These are phyloP conservation scores for Phyllosticta paracitricarpa DNA, from an alignment of 2,329 filamentous ascomycete genomes.

Conservation along the genomic window DNA sequence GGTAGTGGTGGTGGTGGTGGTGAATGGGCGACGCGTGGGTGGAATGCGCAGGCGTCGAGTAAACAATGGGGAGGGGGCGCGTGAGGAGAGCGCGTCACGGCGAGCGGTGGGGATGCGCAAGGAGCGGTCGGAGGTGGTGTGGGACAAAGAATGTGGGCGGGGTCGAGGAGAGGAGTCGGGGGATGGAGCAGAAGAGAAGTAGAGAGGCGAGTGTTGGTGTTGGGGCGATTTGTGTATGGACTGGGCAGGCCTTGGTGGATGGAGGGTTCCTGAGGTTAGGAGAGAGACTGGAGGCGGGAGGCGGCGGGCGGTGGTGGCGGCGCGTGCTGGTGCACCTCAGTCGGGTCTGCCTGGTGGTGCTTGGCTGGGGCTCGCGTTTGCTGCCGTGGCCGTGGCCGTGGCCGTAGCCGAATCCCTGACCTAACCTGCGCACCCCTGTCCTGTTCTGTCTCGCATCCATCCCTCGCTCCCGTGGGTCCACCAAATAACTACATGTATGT, in stretches of 20 bases:
- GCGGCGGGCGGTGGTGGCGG: not conserved
- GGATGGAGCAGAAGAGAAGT: not conserved
- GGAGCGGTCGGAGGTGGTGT: not conserved
- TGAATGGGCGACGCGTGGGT: constrained; percentile 3
- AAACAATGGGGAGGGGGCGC: constrained; percentile 11
- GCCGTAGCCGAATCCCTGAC: constrained; percentile 1
- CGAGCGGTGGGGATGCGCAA: not conserved
- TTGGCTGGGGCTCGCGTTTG: constrained; percentile 5
- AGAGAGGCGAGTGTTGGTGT: not conserved
- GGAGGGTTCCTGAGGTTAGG: not conserved
- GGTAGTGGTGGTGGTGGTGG: constrained; percentile 6
- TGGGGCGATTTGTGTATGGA: not conserved
- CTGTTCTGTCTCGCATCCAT: not conserved
- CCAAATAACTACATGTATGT: not conserved
- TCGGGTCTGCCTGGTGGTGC: not conserved
- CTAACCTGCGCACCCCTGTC: not conserved
- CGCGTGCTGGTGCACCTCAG: not conserved
- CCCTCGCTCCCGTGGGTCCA: constrained; percentile 4
- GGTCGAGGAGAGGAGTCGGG: not conserved
- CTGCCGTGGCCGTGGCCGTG: not conserved
- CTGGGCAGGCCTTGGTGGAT: not conserved
- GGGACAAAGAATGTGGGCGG: constrained; percentile 7
- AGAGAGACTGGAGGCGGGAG: constrained; percentile 1
- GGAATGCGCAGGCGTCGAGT: constrained; percentile 9
- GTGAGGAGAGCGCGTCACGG: not conserved